Percentiles rank a stretch among this genome's conserved stretches.
phyloP scores from a whole-genome alignment of 1,284 basidiomycete species.

The Pyrrhoderma noxium region DNA sequence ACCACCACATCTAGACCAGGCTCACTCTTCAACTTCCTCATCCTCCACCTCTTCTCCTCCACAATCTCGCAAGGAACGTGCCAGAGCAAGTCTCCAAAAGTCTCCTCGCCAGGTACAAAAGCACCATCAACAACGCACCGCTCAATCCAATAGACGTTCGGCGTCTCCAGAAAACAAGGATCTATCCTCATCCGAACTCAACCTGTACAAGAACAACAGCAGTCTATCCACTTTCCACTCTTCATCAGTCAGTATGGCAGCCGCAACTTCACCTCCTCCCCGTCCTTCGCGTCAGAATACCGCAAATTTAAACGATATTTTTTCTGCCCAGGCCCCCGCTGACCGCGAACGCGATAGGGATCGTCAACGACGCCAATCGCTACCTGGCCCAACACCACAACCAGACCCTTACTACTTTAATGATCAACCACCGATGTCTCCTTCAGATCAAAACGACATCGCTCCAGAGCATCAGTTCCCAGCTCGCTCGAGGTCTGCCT shows the following conservation, averaged over 20 bases:
- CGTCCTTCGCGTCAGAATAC: slow-evolving; percentile 78
- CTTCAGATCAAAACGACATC: slow-evolving; percentile 26
- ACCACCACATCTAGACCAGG: slow-evolving; percentile 18
- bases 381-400: slow-evolving; percentile 20
- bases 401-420: slow-evolving; percentile 41
- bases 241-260: slow-evolving; percentile 4
- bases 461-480: slow-evolving; percentile 22
- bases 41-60: slow-evolving; percentile 20
- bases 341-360: slow-evolving; percentile 24
- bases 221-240: not conserved
- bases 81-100: slow-evolving; percentile 17
- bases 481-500: slow-evolving; percentile 37
- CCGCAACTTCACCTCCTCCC: slow-evolving; percentile 45
- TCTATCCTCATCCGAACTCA: slow-evolving; percentile 2
- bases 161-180: slow-evolving; percentile 1
- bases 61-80: slow-evolving; percentile 5
- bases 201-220: not conserved
- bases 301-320: slow-evolving; percentile 67
- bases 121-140: not conserved
- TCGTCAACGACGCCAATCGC: slow-evolving; percentile 42
- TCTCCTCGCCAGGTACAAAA: slow-evolving; percentile 11
- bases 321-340: slow-evolving; percentile 26
- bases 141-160: not conserved
- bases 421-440: slow-evolving; percentile 29
- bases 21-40: slow-evolving; percentile 28